Evolutionary conservation across 2,329 filamentous ascomycete genomes (phyloP).

Genomic region (Aspergillus sp.): DNA sequence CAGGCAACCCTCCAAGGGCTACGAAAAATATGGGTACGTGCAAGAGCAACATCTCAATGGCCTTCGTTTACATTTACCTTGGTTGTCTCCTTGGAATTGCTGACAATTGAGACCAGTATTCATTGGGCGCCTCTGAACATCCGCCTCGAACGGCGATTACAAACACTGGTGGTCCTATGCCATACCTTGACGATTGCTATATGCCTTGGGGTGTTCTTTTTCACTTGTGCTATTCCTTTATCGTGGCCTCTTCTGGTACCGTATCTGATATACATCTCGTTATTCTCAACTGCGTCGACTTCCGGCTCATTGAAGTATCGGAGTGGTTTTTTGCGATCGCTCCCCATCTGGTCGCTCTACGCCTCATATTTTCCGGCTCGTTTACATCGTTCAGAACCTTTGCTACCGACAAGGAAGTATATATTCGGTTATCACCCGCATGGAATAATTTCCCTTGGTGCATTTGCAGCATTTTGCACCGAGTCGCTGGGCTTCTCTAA

Average conservation of each 20-base stretch:
- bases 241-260: conserved; percentile 77
- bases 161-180: conserved; percentile 74
- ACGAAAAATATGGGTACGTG: conserved; percentile 12
- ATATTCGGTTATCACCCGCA: conserved; percentile 97
- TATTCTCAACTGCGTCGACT: conserved; percentile 74
- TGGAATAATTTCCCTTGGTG: conserved; percentile 96
- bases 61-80: neutral
- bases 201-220: conserved; percentile 79
- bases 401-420: conserved; percentile 83
- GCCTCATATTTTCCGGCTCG: conserved; percentile 88
- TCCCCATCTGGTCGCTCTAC: conserved; percentile 82
- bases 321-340: conserved; percentile 69
- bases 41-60: neutral
- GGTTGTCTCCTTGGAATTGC: neutral
- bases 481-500: conserved; percentile 83
- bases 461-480: conserved; percentile 86
- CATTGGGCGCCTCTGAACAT: conserved; percentile 81
- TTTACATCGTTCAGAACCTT: conserved; percentile 78
- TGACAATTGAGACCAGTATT: conserved; percentile 52
- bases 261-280: conserved; percentile 75
- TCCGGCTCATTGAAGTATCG: conserved; percentile 74
- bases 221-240: conserved; percentile 86
- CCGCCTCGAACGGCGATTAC: conserved; percentile 68
- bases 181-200: conserved; percentile 72
- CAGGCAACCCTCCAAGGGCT: neutral